These are phyloP conservation scores for Lactuca saligna DNA, from an alignment of 129 eudicot genomes.

Conservation along the genomic window DNA sequence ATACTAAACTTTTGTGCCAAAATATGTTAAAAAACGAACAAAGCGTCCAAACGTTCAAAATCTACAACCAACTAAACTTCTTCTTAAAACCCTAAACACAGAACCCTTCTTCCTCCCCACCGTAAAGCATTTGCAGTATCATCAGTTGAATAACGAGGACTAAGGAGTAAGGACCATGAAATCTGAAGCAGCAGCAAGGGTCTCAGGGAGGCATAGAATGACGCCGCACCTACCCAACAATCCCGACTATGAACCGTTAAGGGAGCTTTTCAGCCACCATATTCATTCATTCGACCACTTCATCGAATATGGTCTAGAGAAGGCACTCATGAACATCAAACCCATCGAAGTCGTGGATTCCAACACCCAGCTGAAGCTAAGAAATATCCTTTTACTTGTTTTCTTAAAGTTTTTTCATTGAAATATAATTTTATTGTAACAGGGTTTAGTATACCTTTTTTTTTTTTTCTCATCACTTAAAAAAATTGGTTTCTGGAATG, in stretches of 20 bases:
- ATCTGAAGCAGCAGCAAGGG: slow-evolving; percentile 14
- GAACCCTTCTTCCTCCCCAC: slow-evolving; percentile 2
- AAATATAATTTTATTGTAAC: background rate
- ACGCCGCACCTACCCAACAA: slow-evolving; percentile 50
- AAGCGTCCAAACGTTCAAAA: slow-evolving; percentile 18
- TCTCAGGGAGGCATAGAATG: slow-evolving; percentile 25
- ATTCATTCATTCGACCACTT: slow-evolving; percentile 79
- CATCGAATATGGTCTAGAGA: slow-evolving; percentile 62
- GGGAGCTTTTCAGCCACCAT: slow-evolving; percentile 79
- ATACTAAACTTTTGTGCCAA: slow-evolving; percentile 12
- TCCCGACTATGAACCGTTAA: slow-evolving; percentile 54
- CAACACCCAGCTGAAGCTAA: slow-evolving; percentile 38
- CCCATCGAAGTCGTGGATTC: slow-evolving; percentile 54
- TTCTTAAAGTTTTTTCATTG: background rate
- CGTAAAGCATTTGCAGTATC: slow-evolving; percentile 19
- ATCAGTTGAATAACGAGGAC: slow-evolving; percentile 1
- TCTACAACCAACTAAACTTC: slow-evolving; percentile 5
- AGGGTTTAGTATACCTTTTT: background rate
- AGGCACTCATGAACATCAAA: slow-evolving; percentile 48
- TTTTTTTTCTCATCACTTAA: background rate
- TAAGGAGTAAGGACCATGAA: slow-evolving; percentile 12
- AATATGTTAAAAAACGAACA: background rate
- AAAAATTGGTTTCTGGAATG: background rate
- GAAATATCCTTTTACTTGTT: slow-evolving; percentile 69
- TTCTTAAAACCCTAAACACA: slow-evolving; percentile 34